A percentile compares a stretch with the other conserved stretches of the same genome.
These are phyloP conservation scores for Phytophthora aleatoria DNA, from an alignment of 352 stramenopile species.

Conservation along the genomic window DNA sequence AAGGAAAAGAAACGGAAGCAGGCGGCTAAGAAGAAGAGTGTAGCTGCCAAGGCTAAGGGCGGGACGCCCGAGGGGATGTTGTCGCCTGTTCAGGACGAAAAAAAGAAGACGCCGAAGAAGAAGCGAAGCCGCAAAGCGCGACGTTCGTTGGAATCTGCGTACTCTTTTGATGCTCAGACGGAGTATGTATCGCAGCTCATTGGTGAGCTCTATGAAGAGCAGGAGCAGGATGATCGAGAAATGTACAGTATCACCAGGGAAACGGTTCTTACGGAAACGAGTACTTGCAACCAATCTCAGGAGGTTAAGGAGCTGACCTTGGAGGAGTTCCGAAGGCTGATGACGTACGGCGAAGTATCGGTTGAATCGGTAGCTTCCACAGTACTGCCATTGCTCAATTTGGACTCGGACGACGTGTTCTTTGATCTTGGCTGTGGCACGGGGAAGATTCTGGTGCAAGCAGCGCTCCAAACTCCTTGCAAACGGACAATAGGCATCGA, in stretches of 20 bases:
- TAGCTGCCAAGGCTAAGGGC: constrained; percentile 12
- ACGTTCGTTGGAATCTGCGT: constrained; percentile 49
- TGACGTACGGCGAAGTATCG: constrained; percentile 86
- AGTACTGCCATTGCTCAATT: constrained; percentile 68
- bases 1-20: constrained; percentile 25
- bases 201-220: constrained; percentile 64
- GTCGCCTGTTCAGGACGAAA: constrained; percentile 59
- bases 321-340: constrained; percentile 70
- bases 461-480: constrained; percentile 71
- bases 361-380: constrained; percentile 64
- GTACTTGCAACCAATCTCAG: constrained; percentile 58
- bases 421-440: constrained; percentile 85
- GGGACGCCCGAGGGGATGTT: constrained; percentile 28
- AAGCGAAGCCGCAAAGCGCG: constrained; percentile 42
- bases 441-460: constrained; percentile 82
- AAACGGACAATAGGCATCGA: constrained; percentile 75
- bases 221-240: constrained; percentile 76
- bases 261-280: constrained; percentile 67
- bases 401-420: constrained; percentile 75
- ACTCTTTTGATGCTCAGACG: constrained; percentile 41
- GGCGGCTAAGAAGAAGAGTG: background rate
- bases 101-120: constrained; percentile 56
- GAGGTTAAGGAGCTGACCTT: constrained; percentile 73
- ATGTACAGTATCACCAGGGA: constrained; percentile 78
- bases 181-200: constrained; percentile 54